Evolutionary conservation across 2,329 filamentous ascomycete species (phyloP).

Genomic region (Pestalotiopsis sp.): DNA sequence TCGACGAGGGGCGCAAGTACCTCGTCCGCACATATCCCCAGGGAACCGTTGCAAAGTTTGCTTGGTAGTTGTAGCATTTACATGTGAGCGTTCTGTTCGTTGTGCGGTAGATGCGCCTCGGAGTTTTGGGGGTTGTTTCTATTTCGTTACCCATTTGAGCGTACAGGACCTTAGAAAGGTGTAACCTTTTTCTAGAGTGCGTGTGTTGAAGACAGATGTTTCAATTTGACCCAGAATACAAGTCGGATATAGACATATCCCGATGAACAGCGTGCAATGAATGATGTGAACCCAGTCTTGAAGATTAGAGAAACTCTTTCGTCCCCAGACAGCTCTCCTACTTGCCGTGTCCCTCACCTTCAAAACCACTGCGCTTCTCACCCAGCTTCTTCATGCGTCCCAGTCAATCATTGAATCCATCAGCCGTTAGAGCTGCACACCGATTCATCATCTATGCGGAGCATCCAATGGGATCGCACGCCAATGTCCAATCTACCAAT

Average conservation of each 20-base stretch:
- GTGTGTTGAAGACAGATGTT: neutral
- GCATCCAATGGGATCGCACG: neutral
- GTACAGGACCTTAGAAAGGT: neutral
- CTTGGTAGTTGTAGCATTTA: conserved; percentile 56
- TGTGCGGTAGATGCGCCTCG: neutral
- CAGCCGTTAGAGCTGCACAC: neutral
- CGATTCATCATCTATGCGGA: neutral
- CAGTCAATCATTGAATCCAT: neutral
- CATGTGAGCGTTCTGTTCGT: neutral
- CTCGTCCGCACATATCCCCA: conserved; percentile 61
- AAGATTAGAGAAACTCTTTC: no score
- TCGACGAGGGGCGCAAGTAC: conserved; percentile 71
- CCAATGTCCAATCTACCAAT: neutral
- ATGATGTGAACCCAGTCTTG: no score
- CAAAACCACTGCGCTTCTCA: neutral
- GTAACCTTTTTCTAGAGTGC: neutral
- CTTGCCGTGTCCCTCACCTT: no score
- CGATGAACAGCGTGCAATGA: no score
- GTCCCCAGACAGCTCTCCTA: no score
- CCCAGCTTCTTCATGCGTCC: neutral
- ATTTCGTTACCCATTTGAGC: neutral
- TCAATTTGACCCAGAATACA: neutral
- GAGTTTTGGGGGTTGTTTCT: neutral
- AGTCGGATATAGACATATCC: no score
- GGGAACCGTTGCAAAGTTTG: conserved; percentile 59